Base-by-base conservation (phyloP, 352 stramenopile genomes). In the Phytophthora foliorum region DNA sequence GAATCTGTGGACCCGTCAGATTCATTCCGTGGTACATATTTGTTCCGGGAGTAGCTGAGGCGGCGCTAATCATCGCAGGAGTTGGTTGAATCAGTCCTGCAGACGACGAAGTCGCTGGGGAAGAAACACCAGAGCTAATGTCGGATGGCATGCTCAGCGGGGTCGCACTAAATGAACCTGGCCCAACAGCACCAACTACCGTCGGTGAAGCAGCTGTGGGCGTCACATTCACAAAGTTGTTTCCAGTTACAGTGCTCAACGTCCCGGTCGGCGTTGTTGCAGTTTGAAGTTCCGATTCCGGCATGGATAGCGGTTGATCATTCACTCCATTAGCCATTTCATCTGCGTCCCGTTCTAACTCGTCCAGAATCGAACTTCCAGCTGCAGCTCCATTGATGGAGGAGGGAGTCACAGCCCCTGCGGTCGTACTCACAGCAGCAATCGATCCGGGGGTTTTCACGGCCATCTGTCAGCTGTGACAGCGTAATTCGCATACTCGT, bases 401-500 rank as follows among this genome's bases (percentile, higher is more conserved):
- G 6, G 60, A 72, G 29, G 63, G 25, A 38, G 24, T 19, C 5
- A 36, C 52, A 22, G 57, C 63, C 6, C 55, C 63, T 25, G 75
- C 50, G 9, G 62, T 49, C 11, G 60, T 69, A 39, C 59, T 79
- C 6, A 67, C 59, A n/a, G 50, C 41, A 19, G 59, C 54, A 16
- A 78, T 69, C 3, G 66, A 73, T 10, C 53, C 59, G 41, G 73
- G 39, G 13, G 50, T 55, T 27, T 67, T 76, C 17, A 74, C 59
- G 10, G 53, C 55, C 49, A 81, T 77, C 69, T 85, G 76, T n/a
- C 32, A 87, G 53, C 46, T 88, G 78, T 8, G 86, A 91, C 53
- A 96, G 57, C 13, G 89, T 96, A 56, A 96, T 96, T 21, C 89
- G 84, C 89, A 96, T 96, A 39, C 89, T 96, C 44, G 89, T 96